Evolutionary conservation across 805 yeast genomes (phyloP), one percentile per base, ranked within the genome.

Genomic region (Komagataella kurtzmanii): DNA sequence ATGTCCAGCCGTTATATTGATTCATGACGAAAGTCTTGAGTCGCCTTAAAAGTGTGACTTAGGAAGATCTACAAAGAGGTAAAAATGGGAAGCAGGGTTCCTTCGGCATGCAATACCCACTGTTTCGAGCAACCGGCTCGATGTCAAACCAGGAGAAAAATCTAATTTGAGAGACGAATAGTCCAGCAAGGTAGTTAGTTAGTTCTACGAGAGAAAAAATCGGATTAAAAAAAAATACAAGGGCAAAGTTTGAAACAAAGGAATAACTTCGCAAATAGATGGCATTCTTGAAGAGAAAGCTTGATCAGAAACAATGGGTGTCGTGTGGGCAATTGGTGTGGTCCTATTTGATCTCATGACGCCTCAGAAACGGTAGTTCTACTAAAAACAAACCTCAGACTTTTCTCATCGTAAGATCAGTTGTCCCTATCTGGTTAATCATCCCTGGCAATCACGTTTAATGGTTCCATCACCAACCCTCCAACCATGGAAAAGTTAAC

Each of bases 1-100:
- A 67, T 2, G 74, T 48, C 90, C 90, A 85, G 2, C 86, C 88
- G 61, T 78, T 77, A 49, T 66, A 63, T 57, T 21, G 47, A 24
- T 30, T 10, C 40, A 30, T 30, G 12, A 30, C 4, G n/a, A 30
- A 30, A 30, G 17, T 17, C 17, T 30, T 30, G n/a, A 14, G 14
- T 14, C 14, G 14, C 40, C 14, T 30, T 14, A 30, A 21, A 30
- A 30, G 40, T 7, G n/a, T 10, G 36, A 10, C 10, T 24, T 2
- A 10, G 12, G 7, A 10, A 30, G 40, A 30, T 30, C 40, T 30
- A 30, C 40, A 30, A 30, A 14, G 14, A 30, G 14, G 14, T 10
- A 30, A 30, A 30, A 30, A 30, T 30, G 40, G n/a, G 10, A 14
- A 14, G 14, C 40, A 30, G 40, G 14, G 40, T 14, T 30, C 40